Base-by-base conservation (phyloP, 441 rosid species). In the Macaranga tanarius region DNA sequence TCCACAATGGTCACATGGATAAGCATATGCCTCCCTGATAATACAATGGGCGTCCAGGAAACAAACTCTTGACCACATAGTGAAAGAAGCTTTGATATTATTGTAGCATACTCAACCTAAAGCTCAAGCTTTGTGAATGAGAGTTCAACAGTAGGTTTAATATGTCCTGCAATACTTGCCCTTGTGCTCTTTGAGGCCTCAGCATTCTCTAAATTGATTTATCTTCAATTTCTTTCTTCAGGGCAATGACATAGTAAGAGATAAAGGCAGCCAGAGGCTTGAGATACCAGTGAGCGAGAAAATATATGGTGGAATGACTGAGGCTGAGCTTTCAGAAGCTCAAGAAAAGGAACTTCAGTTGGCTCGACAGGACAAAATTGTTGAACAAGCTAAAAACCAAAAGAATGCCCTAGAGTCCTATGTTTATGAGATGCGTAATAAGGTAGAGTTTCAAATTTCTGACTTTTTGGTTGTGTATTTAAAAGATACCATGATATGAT, bases 331-430 rank as follows among this genome's bases (percentile, higher is more conserved):
- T 72, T 69, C 65, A 44, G 78, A 79, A 78, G 86, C 86, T 54
- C 78, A 75, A 62, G 86, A 84, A 76, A 83, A 74, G 77, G 91
- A 87, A 83, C 47, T 65, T 79, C 79, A 73, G 68, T 69, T 86
- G 76, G 80, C 86, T 64, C 80, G 80, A 74, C 89, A 80, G 58
- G 91, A 87, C 65, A 79, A 70, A 81, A 73, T 71, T 51, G 79
- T 80, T 40, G 91, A 87, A 72, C 87, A 80, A 67, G 87, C 89
- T 25, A 87, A 87, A 75, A 80, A 86, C 51, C 76, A 63, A 74
- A 87, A 81, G 75, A 87, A 87, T 80, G 83, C 88, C 23, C 76
- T 87, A 82, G 91, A 87, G 80, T 84, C 91, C 0, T 87, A 82
- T 65, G 91, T 87, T 70, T 87, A 87, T 76, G 91, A 87, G 57